These are phyloP conservation scores for Trichoderma parareesei DNA, from an alignment of 495 filamentous ascomycete species.

Conservation along the genomic window DNA sequence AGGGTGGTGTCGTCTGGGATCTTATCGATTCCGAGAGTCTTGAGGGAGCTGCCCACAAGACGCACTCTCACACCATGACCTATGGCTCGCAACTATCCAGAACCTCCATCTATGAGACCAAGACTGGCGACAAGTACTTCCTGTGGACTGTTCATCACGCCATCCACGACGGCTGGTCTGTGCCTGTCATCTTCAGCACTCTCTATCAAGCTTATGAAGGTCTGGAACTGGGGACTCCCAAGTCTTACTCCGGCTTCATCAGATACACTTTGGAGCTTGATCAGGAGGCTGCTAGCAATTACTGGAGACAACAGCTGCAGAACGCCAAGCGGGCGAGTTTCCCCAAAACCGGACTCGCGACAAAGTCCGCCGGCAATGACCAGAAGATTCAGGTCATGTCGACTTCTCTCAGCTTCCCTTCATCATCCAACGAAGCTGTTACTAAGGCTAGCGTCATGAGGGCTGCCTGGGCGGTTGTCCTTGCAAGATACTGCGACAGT, in stretches of 20 bases:
- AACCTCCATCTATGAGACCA: background rate
- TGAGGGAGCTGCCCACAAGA: background rate
- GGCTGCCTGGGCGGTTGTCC: slow-evolving; percentile 35
- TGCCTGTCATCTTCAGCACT: slow-evolving; percentile 2
- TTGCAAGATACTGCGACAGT: slow-evolving; percentile 27
- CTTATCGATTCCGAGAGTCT: background rate
- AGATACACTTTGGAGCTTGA: background rate
- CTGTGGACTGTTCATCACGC: slow-evolving; percentile 14
- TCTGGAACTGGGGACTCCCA: background rate
- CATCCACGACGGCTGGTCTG: slow-evolving; percentile 15
- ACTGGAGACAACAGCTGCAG: background rate
- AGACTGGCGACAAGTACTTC: slow-evolving; percentile 2
- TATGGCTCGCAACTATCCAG: slow-evolving; percentile 3
- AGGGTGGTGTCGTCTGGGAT: background rate
- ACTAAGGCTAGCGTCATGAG: slow-evolving; percentile 38
- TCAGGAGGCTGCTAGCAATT: background rate
- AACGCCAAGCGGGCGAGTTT: slow-evolving; percentile 19
- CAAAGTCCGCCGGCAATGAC: slow-evolving; percentile 20
- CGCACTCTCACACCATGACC: background rate
- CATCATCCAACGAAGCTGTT: slow-evolving; percentile 17
- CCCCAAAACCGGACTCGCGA: slow-evolving; percentile 20
- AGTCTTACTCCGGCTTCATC: slow-evolving; percentile 1
- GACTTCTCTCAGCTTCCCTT: slow-evolving; percentile 15
- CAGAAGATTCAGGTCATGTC: background rate
- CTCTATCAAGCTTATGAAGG: slow-evolving; percentile 3